Percentiles rank a stretch among this genome's conserved stretches.
phyloP scores from a whole-genome alignment of 1,284 basidiomycete species.

The Rhizopogon parksii region DNA sequence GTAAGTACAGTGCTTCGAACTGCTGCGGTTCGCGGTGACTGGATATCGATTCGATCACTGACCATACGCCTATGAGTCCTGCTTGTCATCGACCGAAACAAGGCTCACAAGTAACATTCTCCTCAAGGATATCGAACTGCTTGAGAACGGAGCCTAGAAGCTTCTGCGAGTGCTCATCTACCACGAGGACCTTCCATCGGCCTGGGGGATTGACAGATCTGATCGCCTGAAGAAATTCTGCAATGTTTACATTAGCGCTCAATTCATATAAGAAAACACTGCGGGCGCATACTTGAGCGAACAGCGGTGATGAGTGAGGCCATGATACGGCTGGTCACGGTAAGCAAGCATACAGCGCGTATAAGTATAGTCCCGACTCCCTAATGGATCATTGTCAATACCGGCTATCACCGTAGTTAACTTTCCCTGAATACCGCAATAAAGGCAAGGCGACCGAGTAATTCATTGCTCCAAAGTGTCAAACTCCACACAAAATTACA shows the following conservation, averaged over 20 bases:
- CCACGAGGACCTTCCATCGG: constrained; percentile 95
- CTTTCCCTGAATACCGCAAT: too few species aligned
- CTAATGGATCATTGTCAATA: constrained; percentile 1
- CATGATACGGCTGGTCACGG: constrained; percentile 28
- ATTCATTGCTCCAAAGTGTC: background rate
- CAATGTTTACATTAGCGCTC: constrained; percentile 4
- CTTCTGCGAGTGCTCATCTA: constrained; percentile 87
- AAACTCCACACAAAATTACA: constrained; percentile 15
- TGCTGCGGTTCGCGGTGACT: constrained; percentile 70
- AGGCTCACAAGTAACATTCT: constrained; percentile 85
- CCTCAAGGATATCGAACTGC: constrained; percentile 87
- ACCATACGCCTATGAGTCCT: constrained; percentile 5
- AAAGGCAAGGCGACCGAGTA: background rate
- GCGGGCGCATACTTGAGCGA: constrained; percentile 41
- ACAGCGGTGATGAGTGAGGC: constrained; percentile 49
- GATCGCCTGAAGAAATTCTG: constrained; percentile 77
- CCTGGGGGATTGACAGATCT: constrained; percentile 74
- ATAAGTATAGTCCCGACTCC: background rate
- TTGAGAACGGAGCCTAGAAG: constrained; percentile 85
- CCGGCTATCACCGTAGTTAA: constrained; percentile 14
- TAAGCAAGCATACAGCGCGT: background rate
- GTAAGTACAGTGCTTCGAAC: constrained; percentile 87
- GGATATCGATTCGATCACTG: constrained; percentile 77
- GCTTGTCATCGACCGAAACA: background rate
- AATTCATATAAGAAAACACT: background rate